Evolutionary conservation across 768 basidiomycete species (phyloP).

Genomic region (Termitomyces sp.): DNA sequence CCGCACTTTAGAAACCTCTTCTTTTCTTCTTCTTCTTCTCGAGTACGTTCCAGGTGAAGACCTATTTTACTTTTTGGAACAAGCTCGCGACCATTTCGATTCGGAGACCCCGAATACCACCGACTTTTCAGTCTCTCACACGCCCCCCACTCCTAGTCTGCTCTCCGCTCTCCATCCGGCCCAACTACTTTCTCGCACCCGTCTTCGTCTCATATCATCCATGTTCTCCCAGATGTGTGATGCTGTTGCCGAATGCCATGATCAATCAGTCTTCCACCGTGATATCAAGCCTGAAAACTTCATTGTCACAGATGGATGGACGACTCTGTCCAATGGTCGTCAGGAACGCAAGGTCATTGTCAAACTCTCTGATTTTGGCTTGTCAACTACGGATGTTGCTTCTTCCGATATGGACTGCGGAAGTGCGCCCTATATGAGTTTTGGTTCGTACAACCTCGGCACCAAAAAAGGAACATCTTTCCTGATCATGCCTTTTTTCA

Average conservation of each 20-base stretch:
- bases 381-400: slow-evolving; percentile 84
- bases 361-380: slow-evolving; percentile 95
- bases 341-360: slow-evolving; percentile 86
- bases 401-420: slow-evolving; percentile 98
- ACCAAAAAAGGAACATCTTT: slow-evolving; percentile 9
- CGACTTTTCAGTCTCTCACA: slow-evolving; percentile 46
- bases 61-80: slow-evolving; percentile 97
- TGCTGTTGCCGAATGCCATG: slow-evolving; percentile 92
- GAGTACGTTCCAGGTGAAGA: slow-evolving; percentile 98
- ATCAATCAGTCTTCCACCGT: slow-evolving; percentile 85
- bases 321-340: slow-evolving; percentile 45
- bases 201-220: slow-evolving; percentile 87
- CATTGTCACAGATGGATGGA: slow-evolving; percentile 82
- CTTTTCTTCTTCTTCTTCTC: slow-evolving; percentile 87
- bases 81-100: slow-evolving; percentile 84
- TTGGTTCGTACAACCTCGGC: slow-evolving; percentile 48
- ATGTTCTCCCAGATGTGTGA: slow-evolving; percentile 99
- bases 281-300: slow-evolving; percentile 99
- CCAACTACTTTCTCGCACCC: slow-evolving; percentile 79
- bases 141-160: slow-evolving; percentile 91
- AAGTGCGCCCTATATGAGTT: slow-evolving; percentile 98
- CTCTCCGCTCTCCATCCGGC: slow-evolving; percentile 77
- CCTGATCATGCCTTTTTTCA: slow-evolving; percentile 24
- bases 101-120: slow-evolving; percentile 33
- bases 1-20: slow-evolving; percentile 86